Conservation (phyloP, 2,329 filamentous ascomycete genomes). For the Pseudogymnoascus sp. region DNA sequence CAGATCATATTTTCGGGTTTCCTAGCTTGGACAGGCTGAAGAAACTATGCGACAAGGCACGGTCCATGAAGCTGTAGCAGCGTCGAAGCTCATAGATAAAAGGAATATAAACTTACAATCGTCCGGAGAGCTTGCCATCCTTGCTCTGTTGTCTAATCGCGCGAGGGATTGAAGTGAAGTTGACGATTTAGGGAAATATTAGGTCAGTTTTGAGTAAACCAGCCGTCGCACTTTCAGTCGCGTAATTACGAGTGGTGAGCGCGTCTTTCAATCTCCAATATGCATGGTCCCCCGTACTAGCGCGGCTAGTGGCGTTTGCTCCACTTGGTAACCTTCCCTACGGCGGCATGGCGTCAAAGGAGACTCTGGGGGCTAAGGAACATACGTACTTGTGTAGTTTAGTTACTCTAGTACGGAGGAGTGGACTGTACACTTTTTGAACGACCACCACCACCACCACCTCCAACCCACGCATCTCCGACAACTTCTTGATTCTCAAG, state of each 20-base stretch:
- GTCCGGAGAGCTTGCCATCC: not conserved
- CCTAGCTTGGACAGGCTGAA: not conserved
- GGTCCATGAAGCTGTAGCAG: not conserved
- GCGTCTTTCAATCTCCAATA: constrained; percentile 6
- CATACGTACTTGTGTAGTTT: not conserved
- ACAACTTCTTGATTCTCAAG: not conserved
- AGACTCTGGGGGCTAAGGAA: not conserved
- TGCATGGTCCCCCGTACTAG: constrained; percentile 1
- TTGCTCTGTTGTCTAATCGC: not conserved
- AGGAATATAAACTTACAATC: not conserved
- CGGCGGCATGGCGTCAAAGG: not conserved
- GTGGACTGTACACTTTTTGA: not conserved
- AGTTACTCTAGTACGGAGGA: not conserved
- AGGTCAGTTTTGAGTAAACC: not conserved
- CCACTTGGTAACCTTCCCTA: not conserved
- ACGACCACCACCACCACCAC: not conserved
- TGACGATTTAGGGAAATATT: not conserved
- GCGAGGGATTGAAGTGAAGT: not conserved
- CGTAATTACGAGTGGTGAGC: not conserved
- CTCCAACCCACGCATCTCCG: not conserved
- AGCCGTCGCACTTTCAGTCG: not conserved
- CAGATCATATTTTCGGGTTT: not conserved
- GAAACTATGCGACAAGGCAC: not conserved
- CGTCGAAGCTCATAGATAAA: not conserved
- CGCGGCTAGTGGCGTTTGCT: constrained; percentile 1